Evolutionary conservation across 192 early-diverging fungal species (phyloP), one percentile per base, ranked within the genome.

Genomic region (Backusella liffmaniae): DNA sequence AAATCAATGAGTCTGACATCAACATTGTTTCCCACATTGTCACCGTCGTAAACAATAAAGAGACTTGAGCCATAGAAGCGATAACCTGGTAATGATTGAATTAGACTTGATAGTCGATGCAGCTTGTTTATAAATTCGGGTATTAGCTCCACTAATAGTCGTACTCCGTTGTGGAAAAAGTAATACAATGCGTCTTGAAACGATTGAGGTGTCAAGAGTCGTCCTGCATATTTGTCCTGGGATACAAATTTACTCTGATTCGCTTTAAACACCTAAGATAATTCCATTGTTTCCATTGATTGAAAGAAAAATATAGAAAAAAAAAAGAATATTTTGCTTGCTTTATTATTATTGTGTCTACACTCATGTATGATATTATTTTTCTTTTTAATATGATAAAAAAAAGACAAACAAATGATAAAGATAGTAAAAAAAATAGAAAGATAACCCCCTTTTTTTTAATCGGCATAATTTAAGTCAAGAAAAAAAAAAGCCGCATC

Each of bases 1-100:
- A 98, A 99, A 84, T 99, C 97, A 76, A 99, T 99, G 80, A 99
- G 93, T 70, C 90, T 90, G 34, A 99, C 80, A 76, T 96, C 91
- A 18, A 93, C 90, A n/a, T 88, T 86, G 30, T 74, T 67, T 9
- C 56, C 29, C 21, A 66, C 21, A 56, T 21, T 42, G 9, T 12
- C 3, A 75, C 95, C 97, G 65, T 99, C 96, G 77, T 99, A 99
- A 36, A 98, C 88, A n/a, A 99, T 88, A 74, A 99, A 80, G 34
- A 99, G 82, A 79, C 93, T 95, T 39, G 90, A 92, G 12, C 92
- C 93, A 81, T 96, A 99, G 76, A 99, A 99, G 9, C 97, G 88
- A 78, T 91, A 96, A 1, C 91, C 90, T 26, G 90, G 84, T 77
- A 99, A 85, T 46, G 83, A 85, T 73, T 86, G 85, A 15, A 98